Base-by-base conservation (phyloP, 208 protist species). In the Wallacemonas collosoma region DNA sequence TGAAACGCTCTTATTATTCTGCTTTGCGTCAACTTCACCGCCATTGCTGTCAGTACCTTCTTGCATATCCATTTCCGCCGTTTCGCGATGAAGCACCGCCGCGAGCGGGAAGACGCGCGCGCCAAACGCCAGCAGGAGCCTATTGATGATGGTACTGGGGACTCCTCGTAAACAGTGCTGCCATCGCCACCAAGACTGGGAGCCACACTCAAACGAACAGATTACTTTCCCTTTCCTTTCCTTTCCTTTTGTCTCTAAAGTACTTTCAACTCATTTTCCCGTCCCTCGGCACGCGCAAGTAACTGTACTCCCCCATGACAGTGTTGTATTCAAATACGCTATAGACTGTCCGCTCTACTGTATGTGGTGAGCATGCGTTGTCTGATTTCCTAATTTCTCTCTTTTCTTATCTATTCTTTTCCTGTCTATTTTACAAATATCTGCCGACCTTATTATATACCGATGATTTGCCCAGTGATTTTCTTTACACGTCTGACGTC, bases 61-160 rank as follows among this genome's bases (percentile, higher is more conserved):
- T 70, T 71, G 47, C 87, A 92, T 72, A 64, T 77, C 54, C 80
- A 83, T 56, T 91, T 85, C 63, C 61, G 72, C n/a, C 66, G 80
- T 14, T 91, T 89, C 40, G 73, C 79, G 44, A 50, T 80, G 57
- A 73, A 61, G 68, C 63, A 77, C 48, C 79, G 79, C 63, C 61
- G 51, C 43, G 63, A 63, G 62, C 11, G 26, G 38, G 56, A 35
- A 38, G 56, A 4, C 3, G 56, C 4, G 7, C 35, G 35, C 26
- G 56, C 56, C 3, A 43, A 7, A n/a, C 56, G 36, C 56, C 8
- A 36, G 12, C 12, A 12, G 5, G 56, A 62, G 56, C 56, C 56
- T 15, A 62, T 38, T 11, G 38, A 5, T 38, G 56, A 62, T 7
- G 56, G 38, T 1, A n/a, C 51, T 12, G 36, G 15, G 7, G 56